These are phyloP conservation scores for Camelina hispida DNA, from an alignment of 345 rosid genomes.

Conservation along the genomic window DNA sequence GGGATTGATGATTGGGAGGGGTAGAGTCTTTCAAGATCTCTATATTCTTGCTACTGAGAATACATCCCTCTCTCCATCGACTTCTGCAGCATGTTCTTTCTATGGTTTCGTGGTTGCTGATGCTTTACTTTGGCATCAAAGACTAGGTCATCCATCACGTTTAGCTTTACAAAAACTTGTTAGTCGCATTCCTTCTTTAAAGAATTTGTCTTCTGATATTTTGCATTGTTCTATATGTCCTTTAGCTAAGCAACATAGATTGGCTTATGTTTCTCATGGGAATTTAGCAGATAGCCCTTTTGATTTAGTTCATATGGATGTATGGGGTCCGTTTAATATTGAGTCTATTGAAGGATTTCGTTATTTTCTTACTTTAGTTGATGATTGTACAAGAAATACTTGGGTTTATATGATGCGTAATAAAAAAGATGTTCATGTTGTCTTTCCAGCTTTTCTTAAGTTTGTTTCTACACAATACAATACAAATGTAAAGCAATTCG, in stretches of 20 bases:
- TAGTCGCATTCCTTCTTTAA: no score
- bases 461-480: not conserved
- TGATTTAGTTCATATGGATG: not conserved
- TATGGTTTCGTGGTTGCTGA: no score
- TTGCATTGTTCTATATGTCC: not conserved
- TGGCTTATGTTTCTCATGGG: not conserved
- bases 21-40: no score
- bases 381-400: not conserved
- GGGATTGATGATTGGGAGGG: no score
- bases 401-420: not conserved
- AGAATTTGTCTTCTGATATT: no score
- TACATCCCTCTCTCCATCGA: no score
- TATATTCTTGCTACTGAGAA: no score
- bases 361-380: not conserved
- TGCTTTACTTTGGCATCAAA: no score
- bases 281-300: not conserved
- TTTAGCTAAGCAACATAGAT: not conserved
- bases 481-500: not conserved
- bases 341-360: not conserved
- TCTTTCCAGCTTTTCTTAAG: not conserved
- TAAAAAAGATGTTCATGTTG: not conserved
- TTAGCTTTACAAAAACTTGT: no score
- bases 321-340: not conserved
- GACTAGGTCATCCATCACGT: no score
- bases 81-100: no score